Evolutionary conservation across 768 basidiomycete genomes (phyloP).

Genomic region (Russula dissimulans): DNA sequence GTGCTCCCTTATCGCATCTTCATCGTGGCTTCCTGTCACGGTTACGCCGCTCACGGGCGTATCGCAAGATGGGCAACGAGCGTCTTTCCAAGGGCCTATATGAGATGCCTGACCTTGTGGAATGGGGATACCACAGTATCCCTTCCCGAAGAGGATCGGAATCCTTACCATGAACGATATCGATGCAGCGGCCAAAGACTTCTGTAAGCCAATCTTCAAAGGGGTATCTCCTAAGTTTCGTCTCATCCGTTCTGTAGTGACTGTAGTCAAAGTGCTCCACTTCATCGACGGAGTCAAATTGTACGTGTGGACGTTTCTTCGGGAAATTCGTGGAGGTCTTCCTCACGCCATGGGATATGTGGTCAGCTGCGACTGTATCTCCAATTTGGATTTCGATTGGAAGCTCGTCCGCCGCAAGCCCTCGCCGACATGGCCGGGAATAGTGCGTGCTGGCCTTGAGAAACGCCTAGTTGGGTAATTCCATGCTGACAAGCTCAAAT

Average conservation of each 20-base stretch:
- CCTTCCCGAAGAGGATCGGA: too few species aligned
- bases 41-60: too few species aligned
- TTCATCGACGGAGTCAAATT: constrained; percentile 9
- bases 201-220: neutral
- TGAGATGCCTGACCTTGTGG: too few species aligned
- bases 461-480: neutral
- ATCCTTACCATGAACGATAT: too few species aligned
- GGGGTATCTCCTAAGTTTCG: too few species aligned
- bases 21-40: too few species aligned
- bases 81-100: too few species aligned
- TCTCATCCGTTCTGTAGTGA: neutral
- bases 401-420: neutral
- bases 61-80: too few species aligned
- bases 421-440: neutral
- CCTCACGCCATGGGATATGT: neutral
- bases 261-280: constrained; percentile 6
- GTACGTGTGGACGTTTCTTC: neutral
- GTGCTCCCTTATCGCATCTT: too few species aligned
- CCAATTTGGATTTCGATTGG: constrained; percentile 14
- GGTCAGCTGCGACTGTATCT: neutral
- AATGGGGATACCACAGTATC: too few species aligned
- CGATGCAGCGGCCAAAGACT: neutral
- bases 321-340: neutral
- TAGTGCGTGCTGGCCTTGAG: neutral
- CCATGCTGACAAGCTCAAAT: neutral